phyloP scores from a whole-genome alignment of 176 grass and related monocot genomes.

The Phragmites australis region DNA sequence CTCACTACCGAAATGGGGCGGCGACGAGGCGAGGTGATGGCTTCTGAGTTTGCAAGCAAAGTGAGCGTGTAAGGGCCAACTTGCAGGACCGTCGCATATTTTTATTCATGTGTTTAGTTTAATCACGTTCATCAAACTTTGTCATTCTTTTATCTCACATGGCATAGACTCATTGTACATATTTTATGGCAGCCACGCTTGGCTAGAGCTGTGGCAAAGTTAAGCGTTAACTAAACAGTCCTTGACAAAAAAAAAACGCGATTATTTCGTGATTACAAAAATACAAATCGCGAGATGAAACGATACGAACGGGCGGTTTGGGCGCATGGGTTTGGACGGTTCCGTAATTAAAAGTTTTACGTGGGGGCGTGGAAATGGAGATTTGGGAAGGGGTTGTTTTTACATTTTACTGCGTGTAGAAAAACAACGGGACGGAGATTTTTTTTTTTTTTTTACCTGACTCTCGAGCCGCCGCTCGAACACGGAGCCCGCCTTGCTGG shows the following conservation, averaged over 20 bases:
- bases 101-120: too few relatives aligned
- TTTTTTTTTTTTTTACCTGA: conserved; percentile 56
- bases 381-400: neutral
- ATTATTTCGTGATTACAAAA: conserved; percentile 22
- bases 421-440: neutral
- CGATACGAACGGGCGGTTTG: neutral
- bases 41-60: conserved; percentile 20
- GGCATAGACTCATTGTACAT: too few relatives aligned
- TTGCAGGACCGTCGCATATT: too few relatives aligned
- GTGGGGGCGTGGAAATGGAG: neutral
- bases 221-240: too few relatives aligned
- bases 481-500: conserved; percentile 59
- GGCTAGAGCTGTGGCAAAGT: too few relatives aligned
- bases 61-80: neutral
- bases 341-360: neutral
- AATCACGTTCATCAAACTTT: too few relatives aligned
- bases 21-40: neutral
- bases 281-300: neutral
- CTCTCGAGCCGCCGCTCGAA: conserved; percentile 84
- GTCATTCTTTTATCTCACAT: too few relatives aligned
- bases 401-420: conserved; percentile 7
- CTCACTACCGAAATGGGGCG: neutral
- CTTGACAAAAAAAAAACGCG: too few relatives aligned
- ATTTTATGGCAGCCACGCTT: too few relatives aligned
- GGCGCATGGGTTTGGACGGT: conserved; percentile 11